Conservation (phyloP, 1,284 basidiomycete genomes). For the Takashimella tepidaria region DNA sequence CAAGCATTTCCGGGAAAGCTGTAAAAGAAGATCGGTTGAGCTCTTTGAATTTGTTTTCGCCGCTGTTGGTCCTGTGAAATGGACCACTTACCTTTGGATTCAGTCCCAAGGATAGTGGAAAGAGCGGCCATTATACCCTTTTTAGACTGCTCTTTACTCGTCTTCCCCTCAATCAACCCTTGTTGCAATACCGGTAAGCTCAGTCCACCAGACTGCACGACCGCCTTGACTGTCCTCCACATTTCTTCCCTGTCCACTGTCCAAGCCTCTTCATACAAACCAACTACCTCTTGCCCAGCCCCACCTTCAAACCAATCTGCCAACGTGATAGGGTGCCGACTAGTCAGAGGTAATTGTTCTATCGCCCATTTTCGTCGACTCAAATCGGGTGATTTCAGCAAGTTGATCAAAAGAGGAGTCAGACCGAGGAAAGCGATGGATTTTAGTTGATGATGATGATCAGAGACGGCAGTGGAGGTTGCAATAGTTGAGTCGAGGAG, state of each 20-base stretch:
- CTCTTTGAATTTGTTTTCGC: slow-evolving; percentile 34
- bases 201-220: slow-evolving; percentile 23
- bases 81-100: slow-evolving; percentile 25
- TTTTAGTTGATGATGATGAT: too few species aligned
- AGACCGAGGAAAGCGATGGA: slow-evolving; percentile 21
- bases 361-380: slow-evolving; percentile 26
- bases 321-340: slow-evolving; percentile 23
- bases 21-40: too few species aligned
- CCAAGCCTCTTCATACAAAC: slow-evolving; percentile 13
- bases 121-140: slow-evolving; percentile 25
- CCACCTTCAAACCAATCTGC: slow-evolving; percentile 31
- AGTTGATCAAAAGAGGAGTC: slow-evolving; percentile 21
- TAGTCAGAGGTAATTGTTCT: slow-evolving; percentile 16
- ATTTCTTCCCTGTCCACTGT: slow-evolving; percentile 6
- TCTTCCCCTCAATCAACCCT: slow-evolving; percentile 28
- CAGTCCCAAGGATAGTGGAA: slow-evolving; percentile 44
- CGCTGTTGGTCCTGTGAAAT: not conserved
- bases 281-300: slow-evolving; percentile 26
- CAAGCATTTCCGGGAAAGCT: slow-evolving; percentile 66
- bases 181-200: slow-evolving; percentile 24
- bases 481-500: slow-evolving; percentile 22
- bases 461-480: slow-evolving; percentile 5
- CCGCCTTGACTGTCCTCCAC: slow-evolving; percentile 19
- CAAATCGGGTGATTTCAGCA: slow-evolving; percentile 19
- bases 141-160: slow-evolving; percentile 2